A percentile compares a stretch with the other conserved stretches of the same genome.
Evolutionary conservation across 2,329 filamentous ascomycete genomes (phyloP).

Genomic region (Trichothecium roseum): DNA sequence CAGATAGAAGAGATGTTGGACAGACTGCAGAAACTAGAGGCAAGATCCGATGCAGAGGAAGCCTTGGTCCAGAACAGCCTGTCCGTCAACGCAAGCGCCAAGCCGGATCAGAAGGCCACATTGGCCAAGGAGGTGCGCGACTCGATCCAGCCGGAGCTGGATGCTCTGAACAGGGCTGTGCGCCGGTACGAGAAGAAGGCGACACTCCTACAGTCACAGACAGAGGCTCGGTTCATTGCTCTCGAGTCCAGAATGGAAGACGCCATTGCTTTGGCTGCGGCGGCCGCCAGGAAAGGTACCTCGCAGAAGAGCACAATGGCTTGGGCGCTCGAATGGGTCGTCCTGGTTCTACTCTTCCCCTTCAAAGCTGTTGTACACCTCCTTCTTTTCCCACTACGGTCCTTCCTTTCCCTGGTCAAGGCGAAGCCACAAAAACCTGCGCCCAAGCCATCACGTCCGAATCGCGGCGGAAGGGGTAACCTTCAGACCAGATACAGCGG

Average conservation of each 20-base stretch:
- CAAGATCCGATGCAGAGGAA: conserved; percentile 25
- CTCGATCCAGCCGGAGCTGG: conserved; percentile 68
- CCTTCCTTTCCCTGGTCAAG: conserved; percentile 22
- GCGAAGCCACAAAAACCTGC: conserved; percentile 14
- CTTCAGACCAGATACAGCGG: conserved; percentile 21
- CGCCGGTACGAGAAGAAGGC: conserved; percentile 86
- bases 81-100: conserved; percentile 17
- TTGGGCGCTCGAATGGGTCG: conserved; percentile 25
- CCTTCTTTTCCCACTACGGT: conserved; percentile 31
- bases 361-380: conserved; percentile 27
- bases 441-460: conserved; percentile 12
- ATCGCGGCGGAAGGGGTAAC: conserved; percentile 13
- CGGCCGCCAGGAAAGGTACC: conserved; percentile 47
- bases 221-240: conserved; percentile 61
- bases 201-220: conserved; percentile 63
- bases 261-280: conserved; percentile 69
- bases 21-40: conserved; percentile 62
- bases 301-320: conserved; percentile 23
- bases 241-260: conserved; percentile 66
- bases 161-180: conserved; percentile 80
- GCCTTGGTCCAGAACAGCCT: conserved; percentile 14
- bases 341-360: conserved; percentile 27
- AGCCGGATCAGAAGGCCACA: conserved; percentile 29
- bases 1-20: conserved; percentile 48
- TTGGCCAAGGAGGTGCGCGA: conserved; percentile 50